Percentiles rank a stretch among this genome's conserved stretches.
Evolutionary conservation across 768 basidiomycete species (phyloP).

Genomic region (Polyporus arcularius): DNA sequence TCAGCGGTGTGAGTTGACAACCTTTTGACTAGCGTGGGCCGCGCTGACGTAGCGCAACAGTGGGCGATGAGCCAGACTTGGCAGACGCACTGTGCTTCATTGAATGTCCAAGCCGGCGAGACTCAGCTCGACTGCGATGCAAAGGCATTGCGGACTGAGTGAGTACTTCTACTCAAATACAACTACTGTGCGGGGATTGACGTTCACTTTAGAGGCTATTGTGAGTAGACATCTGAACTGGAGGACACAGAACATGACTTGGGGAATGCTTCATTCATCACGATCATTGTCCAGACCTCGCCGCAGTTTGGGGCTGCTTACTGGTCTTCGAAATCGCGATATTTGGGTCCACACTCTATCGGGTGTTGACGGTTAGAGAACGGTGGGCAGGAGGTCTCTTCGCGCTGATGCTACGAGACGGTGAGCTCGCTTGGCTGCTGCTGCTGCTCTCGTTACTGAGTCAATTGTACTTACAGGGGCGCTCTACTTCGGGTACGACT

Average conservation of each 20-base stretch:
- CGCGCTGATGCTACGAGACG: slow-evolving; percentile 1
- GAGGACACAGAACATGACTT: too few relatives aligned
- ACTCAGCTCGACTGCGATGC: not conserved
- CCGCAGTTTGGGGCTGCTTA: not conserved
- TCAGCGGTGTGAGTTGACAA: not conserved
- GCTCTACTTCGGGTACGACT: not conserved
- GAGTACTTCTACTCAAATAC: not conserved
- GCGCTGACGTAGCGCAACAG: not conserved
- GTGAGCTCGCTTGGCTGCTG: not conserved
- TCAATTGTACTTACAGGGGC: not conserved
- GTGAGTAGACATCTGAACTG: not conserved
- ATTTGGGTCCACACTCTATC: not conserved
- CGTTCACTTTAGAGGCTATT: not conserved
- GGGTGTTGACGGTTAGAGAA: not conserved
- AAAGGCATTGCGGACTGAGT: not conserved
- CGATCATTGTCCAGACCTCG: not conserved
- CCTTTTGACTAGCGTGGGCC: not conserved
- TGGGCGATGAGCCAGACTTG: not conserved
- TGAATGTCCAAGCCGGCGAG: not conserved
- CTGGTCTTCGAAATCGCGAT: not conserved
- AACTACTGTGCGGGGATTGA: not conserved
- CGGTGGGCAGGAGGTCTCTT: not conserved
- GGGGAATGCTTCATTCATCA: not conserved
- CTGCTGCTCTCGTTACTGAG: not conserved
- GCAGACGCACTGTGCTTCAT: not conserved